These are phyloP conservation scores for Cetraspora pellucida DNA, from an alignment of 192 early-diverging fungal genomes.

Conservation along the genomic window DNA sequence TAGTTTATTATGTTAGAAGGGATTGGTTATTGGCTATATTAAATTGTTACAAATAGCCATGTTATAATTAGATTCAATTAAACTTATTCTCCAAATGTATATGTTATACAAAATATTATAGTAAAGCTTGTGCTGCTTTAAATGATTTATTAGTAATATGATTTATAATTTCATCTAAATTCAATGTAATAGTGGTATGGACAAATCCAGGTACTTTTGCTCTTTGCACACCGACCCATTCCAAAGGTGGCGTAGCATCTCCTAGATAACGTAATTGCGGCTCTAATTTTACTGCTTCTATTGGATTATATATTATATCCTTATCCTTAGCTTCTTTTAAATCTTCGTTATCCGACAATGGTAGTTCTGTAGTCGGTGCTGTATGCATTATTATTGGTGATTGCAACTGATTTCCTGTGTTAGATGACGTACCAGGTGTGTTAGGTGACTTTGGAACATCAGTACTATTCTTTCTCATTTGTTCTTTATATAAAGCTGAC, in stretches of 20 bases:
- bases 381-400: neutral
- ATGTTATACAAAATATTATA: neutral
- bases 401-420: neutral
- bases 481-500: conserved; percentile 41
- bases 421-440: neutral
- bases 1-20: too few species aligned
- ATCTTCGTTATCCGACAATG: neutral
- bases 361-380: neutral
- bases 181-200: conserved; percentile 47
- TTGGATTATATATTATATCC: conserved; percentile 21
- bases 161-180: conserved; percentile 45
- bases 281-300: conserved; percentile 45
- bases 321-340: conserved; percentile 2
- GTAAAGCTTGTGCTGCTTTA: conserved; percentile 16
- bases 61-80: too few species aligned
- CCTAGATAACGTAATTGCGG: conserved; percentile 52
- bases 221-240: conserved; percentile 52
- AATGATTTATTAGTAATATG: conserved; percentile 20
- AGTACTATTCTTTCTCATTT: conserved; percentile 38
- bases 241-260: conserved; percentile 57
- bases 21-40: too few species aligned
- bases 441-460: neutral
- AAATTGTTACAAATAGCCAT: too few species aligned
- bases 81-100: too few species aligned
- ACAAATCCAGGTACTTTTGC: conserved; percentile 49